Evolutionary conservation across 768 basidiomycete species (phyloP).

Genomic region (Sarcomyxa edulis): DNA sequence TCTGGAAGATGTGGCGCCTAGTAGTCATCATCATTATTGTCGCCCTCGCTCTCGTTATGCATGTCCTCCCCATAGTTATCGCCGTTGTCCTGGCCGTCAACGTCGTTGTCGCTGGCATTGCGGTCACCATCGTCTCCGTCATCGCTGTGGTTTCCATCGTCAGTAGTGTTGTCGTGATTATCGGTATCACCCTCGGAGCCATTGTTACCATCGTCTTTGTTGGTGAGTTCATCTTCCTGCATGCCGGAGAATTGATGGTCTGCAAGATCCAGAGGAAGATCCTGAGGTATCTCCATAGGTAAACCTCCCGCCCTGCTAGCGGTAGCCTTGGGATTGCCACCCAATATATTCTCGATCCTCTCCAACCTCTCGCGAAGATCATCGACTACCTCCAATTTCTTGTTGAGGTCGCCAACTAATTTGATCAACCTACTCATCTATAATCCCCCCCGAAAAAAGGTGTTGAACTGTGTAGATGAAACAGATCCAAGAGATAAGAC

Average conservation of each 20-base stretch:
- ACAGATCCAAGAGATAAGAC: slow-evolving; percentile 1
- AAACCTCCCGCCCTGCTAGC: neutral
- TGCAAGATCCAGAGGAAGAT: too few relatives aligned
- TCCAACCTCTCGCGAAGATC: slow-evolving; percentile 1
- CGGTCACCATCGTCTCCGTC: neutral
- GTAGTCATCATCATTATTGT: too few relatives aligned
- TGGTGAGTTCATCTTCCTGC: neutral
- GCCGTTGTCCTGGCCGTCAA: neutral
- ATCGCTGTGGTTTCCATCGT: neutral
- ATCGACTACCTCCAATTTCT: too few relatives aligned
- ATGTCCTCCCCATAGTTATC: too few relatives aligned
- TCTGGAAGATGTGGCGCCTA: too few relatives aligned
- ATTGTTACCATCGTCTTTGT: neutral
- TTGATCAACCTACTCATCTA: too few relatives aligned
- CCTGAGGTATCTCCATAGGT: too few relatives aligned
- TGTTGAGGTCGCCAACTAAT: too few relatives aligned
- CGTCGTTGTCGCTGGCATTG: neutral
- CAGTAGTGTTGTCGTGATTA: neutral
- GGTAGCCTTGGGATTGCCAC: neutral
- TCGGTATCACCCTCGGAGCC: neutral
- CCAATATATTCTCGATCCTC: slow-evolving; percentile 3
- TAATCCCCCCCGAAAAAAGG: too few relatives aligned
- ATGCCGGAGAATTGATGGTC: neutral
- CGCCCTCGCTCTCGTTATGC: too few relatives aligned
- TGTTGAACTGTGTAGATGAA: too few relatives aligned